These are phyloP conservation scores for Podaxis sp. DNA, from an alignment of 768 basidiomycete species.

Conservation along the genomic window DNA sequence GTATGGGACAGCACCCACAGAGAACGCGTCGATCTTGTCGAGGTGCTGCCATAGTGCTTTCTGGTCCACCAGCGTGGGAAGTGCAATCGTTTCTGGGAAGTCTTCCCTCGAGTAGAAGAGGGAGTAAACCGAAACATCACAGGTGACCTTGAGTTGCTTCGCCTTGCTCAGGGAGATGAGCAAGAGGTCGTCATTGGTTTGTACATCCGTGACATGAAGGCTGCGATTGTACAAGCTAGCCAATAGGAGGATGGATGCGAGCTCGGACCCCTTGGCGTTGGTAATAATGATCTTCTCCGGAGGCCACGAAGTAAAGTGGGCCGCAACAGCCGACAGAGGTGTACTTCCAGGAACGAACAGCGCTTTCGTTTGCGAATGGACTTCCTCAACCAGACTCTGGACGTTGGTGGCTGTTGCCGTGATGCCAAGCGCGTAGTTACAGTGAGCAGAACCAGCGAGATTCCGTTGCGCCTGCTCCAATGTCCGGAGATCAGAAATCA, in stretches of 20 bases:
- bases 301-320: conserved; percentile 90
- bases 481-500: conserved; percentile 62
- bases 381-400: conserved; percentile 61
- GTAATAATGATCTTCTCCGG: conserved; percentile 90
- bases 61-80: conserved; percentile 78
- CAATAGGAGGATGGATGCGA: conserved; percentile 88
- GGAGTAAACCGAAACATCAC: conserved; percentile 90
- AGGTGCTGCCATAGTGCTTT: conserved; percentile 82
- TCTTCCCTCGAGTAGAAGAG: conserved; percentile 82
- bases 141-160: conserved; percentile 90
- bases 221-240: conserved; percentile 89
- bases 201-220: conserved; percentile 89
- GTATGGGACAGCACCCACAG: conserved; percentile 83
- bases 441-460: conserved; percentile 62
- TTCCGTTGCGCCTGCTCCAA: conserved; percentile 69
- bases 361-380: conserved; percentile 75
- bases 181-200: conserved; percentile 78
- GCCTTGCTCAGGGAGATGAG: conserved; percentile 94
- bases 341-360: conserved; percentile 76
- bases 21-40: conserved; percentile 83
- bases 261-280: conserved; percentile 85
- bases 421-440: conserved; percentile 84
- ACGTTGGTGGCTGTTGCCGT: conserved; percentile 70
- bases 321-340: conserved; percentile 71
- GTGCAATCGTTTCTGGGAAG: conserved; percentile 56